Evolutionary conservation across 805 yeast genomes (phyloP), one percentile per base, ranked within the genome.

Genomic region (Wickerhamomyces alni): DNA sequence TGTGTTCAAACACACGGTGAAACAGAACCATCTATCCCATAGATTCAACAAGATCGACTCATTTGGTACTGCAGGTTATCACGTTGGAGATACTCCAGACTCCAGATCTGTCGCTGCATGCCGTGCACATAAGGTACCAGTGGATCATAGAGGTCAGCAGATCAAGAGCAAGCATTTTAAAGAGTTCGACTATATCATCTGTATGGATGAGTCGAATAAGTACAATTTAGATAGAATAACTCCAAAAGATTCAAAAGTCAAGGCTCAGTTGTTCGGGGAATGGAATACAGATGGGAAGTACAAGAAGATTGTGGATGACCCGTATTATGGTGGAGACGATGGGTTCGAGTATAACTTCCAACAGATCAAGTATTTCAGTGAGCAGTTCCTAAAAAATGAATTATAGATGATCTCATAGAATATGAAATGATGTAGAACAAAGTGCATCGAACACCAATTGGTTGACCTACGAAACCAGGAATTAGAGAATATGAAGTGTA

Each of bases 21-120:
- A 75, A 32, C 57, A 74, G 33, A 59, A 62, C 17, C 80, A 81
- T 0, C 46, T 66, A 22, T 54, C 44, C 26, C 61, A 57, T 15
- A 55, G 55, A n/a, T 75, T 88, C 44, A 56, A 64, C 0, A 56
- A 56, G 15, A 80, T 87, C 25, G 96, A 89, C 54, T 87, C 96
- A 1, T 89, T 80, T 61, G 98, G 97, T 13, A 87, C 97, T 1
- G 78, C 85, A 9, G 83, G 82, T 1, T 91, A 80, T 66, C 97
- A 89, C 54, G 62, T 71, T 32, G 98, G 97, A 1, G 88, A 85
- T 30, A 48, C 65, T 2, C 96, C 98, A 0, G 98, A 91, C 61
- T 54, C 73, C 15, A 68, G 98, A 42, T 79, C 94, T 1, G 70
- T 72, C 1, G 64, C 72, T 18, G 80, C 87, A 1, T 87, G 96